phyloP scores from a whole-genome alignment of 208 protist genomes.

The Acanthamoeba sp. region DNA sequence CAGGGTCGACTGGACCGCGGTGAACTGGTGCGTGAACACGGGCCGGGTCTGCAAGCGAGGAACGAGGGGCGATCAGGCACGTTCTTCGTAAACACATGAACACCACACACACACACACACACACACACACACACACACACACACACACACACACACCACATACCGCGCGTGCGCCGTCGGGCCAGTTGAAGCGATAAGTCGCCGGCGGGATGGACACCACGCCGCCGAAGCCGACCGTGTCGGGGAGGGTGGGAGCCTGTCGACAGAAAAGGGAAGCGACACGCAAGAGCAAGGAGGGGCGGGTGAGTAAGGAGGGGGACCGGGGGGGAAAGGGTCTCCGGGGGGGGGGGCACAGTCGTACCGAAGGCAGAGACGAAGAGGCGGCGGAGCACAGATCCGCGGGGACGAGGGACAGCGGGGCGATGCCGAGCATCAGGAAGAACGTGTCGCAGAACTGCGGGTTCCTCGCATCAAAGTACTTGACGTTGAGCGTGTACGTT shows the following conservation, averaged over 20 bases:
- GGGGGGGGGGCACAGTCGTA: no score
- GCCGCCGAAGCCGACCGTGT: background rate
- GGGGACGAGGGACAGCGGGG: slow-evolving; percentile 26
- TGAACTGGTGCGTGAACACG: background rate
- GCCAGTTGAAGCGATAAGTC: background rate
- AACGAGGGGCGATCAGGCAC: background rate
- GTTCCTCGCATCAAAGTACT: slow-evolving; percentile 39
- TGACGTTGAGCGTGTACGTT: slow-evolving; percentile 43
- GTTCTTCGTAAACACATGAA: no score
- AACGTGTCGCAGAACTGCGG: slow-evolving; percentile 67
- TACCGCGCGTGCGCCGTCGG: background rate
- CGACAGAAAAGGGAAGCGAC: background rate
- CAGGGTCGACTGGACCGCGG: background rate
- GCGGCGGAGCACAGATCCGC: background rate
- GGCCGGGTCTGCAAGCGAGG: background rate
- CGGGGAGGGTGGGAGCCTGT: background rate
- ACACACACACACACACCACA: no score
- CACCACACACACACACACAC: no score
- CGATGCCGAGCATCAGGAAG: slow-evolving; percentile 54
- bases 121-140: no score
- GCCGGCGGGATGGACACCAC: background rate
- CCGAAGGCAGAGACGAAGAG: background rate
- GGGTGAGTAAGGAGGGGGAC: no score
- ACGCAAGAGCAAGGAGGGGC: background rate
- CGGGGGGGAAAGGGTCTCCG: no score